Base-by-base conservation (phyloP, 805 yeast genomes). In the Kodamaea fukazawae region DNA sequence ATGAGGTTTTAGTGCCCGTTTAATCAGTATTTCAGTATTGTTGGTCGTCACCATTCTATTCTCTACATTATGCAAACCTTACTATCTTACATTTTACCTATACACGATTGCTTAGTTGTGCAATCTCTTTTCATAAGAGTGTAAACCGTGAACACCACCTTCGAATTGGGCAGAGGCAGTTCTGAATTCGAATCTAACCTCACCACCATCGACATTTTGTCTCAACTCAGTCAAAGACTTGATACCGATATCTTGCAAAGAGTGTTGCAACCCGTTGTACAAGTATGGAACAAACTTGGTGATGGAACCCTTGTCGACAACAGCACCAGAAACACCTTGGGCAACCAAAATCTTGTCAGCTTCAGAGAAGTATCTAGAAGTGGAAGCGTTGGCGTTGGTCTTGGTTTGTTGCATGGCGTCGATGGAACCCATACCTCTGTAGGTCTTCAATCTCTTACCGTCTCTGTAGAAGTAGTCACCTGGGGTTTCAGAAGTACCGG, bases 351-450 rank as follows among this genome's bases (percentile, higher is more conserved):
- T 98, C 57, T 84, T 75, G 70, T 93, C 99, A 51, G 86, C 73
- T 75, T 93, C 99, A 45, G 96, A 88, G 71, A 93, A 93, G 78
- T 93, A 93, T 71, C 99, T 86, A 33, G 97, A 89, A 48, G 99
- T 88, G 35, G 99, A 91, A 41, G 99, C 99, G 61, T 93, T 93
- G 57, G 96, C 96, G 64, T 80, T 80, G 58, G 74, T 76, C 52
- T 82, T 81, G 48, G 97, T 87, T 61, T 76, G 78, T 78, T 90
- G 91, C 98, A 91, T 91, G 52, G 99, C 99, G 67, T 91, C 99
- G 57, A 93, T 83, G 30, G 98, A 91, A 57, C 99, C 99, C 99
- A 93, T 93, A 74, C 99, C 99, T 74, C 99, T 84, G 79, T 93
- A 93, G 46, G 88, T 70, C 79, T 93, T 93, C 68, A 93, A 81